Conservation (phyloP, 176 grass and related monocot species). For the barley (Hordeum vulgare) region MorexV3_pseudomolecules_assembly NC_058520.1:600271742-600272241, state of each 20-base stretch:
- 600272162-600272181: neutral
- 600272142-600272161: constrained; percentile 55
- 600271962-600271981: constrained; percentile 45
- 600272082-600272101: constrained; percentile 89
- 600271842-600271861: constrained; percentile 47
- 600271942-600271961: constrained; percentile 41
- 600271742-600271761: constrained; percentile 15
- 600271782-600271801: constrained; percentile 52
- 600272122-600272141: constrained; percentile 77
- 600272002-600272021: constrained; percentile 95
- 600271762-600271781: constrained; percentile 80
- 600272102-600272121: constrained; percentile 93
- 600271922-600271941: constrained; percentile 92
- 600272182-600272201: neutral
- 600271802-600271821: constrained; percentile 32
- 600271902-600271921: constrained; percentile 37
- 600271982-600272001: constrained; percentile 67
- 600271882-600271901: neutral
- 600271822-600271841: constrained; percentile 3
- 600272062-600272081: constrained; percentile 81
- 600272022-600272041: constrained; percentile 99
- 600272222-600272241: neutral
- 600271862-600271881: constrained; percentile 25
- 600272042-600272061: constrained; percentile 80
- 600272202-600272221: neutral